phyloP scores from a whole-genome alignment of 768 basidiomycete genomes.

The Kwoniella bestiolae region DNA sequence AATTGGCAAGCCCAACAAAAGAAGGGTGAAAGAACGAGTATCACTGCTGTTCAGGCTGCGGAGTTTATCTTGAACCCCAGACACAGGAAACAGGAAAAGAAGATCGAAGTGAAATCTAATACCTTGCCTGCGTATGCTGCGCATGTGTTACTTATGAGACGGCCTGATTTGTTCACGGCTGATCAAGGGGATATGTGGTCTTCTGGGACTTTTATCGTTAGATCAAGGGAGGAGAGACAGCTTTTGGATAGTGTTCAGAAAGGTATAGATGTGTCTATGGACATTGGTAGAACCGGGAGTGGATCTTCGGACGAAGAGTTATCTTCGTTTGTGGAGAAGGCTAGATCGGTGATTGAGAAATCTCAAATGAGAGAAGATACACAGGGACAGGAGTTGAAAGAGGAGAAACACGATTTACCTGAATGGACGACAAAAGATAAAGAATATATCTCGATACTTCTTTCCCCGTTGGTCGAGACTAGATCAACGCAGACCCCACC shows the following conservation, averaged over 20 bases:
- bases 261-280: slow-evolving; percentile 15
- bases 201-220: slow-evolving; percentile 41
- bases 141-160: slow-evolving; percentile 47
- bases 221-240: slow-evolving; percentile 32
- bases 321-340: slow-evolving; percentile 44
- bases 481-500: slow-evolving; percentile 66
- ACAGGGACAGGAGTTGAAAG: slow-evolving; percentile 4
- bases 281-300: slow-evolving; percentile 8
- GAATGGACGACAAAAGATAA: slow-evolving; percentile 21
- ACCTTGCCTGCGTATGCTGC: slow-evolving; percentile 49
- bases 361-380: slow-evolving; percentile 9
- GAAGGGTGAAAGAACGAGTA: slow-evolving; percentile 63
- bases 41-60: slow-evolving; percentile 66
- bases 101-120: slow-evolving; percentile 25
- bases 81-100: slow-evolving; percentile 12
- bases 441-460: slow-evolving; percentile 51
- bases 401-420: slow-evolving; percentile 11
- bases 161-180: slow-evolving; percentile 47
- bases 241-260: slow-evolving; percentile 28
- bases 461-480: slow-evolving; percentile 45
- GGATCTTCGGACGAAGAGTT: slow-evolving; percentile 8
- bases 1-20: slow-evolving; percentile 38
- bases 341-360: slow-evolving; percentile 27
- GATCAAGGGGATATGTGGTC: slow-evolving; percentile 43
- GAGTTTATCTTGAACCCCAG: slow-evolving; percentile 59